Percentiles rank a stretch among this genome's conserved stretches.
These are phyloP conservation scores for Endotrypanum monterogeii DNA, from an alignment of 208 protist genomes.

Conservation along the genomic window DNA sequence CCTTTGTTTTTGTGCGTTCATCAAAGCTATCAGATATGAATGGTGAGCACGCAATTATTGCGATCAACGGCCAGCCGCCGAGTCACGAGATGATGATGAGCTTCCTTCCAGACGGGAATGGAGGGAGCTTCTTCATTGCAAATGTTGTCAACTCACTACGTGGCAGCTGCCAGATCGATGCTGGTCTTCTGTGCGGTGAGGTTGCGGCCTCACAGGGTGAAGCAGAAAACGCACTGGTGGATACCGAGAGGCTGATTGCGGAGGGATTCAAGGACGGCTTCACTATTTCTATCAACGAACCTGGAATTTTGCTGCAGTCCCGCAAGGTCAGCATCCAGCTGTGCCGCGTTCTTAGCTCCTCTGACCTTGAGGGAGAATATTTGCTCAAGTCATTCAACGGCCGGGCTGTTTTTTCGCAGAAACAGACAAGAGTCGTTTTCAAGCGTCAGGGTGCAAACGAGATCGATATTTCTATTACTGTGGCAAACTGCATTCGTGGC, in stretches of 20 bases:
- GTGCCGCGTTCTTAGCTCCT: slow-evolving; percentile 38
- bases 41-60: slow-evolving; percentile 64
- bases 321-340: slow-evolving; percentile 42
- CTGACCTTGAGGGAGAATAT: slow-evolving; percentile 57
- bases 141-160: slow-evolving; percentile 61
- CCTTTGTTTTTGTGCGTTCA: slow-evolving; percentile 44
- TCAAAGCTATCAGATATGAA: slow-evolving; percentile 43
- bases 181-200: slow-evolving; percentile 41
- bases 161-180: slow-evolving; percentile 54
- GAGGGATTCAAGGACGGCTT: slow-evolving; percentile 45
- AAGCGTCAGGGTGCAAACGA: slow-evolving; percentile 24
- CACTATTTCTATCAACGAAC: slow-evolving; percentile 36
- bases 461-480: slow-evolving; percentile 40
- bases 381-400: slow-evolving; percentile 64
- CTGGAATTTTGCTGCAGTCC: slow-evolving; percentile 43
- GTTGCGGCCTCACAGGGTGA: slow-evolving; percentile 51
- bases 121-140: slow-evolving; percentile 46
- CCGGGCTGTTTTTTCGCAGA: slow-evolving; percentile 21
- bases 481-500: slow-evolving; percentile 55
- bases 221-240: slow-evolving; percentile 30
- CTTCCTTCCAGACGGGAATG: slow-evolving; percentile 43
- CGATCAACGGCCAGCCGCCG: slow-evolving; percentile 52
- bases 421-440: slow-evolving; percentile 54
- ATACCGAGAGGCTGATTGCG: slow-evolving; percentile 48
- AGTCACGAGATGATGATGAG: slow-evolving; percentile 45